Evolutionary conservation across 768 basidiomycete species (phyloP).

Genomic region (Trametes coccinea): DNA sequence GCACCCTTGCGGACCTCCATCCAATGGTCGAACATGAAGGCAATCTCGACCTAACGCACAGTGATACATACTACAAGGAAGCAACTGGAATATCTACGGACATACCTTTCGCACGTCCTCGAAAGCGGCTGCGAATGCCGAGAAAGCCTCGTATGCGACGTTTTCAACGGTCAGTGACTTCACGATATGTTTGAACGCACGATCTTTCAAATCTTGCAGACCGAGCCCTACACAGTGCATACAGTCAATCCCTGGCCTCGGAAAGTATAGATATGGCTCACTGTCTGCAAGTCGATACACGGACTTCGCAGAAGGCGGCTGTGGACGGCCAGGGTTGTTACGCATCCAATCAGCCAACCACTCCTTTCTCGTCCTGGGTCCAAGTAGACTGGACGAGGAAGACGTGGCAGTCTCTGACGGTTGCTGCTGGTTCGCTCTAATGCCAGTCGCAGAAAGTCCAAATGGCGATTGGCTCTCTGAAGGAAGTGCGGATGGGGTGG

Average conservation of each 20-base stretch:
- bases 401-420: slow-evolving; percentile 18
- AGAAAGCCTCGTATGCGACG: slow-evolving; percentile 85
- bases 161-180: slow-evolving; percentile 76
- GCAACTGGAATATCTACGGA: slow-evolving; percentile 2
- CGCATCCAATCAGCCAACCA: slow-evolving; percentile 75
- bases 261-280: slow-evolving; percentile 37
- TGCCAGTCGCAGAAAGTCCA: slow-evolving; percentile 3
- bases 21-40: slow-evolving; percentile 83
- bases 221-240: slow-evolving; percentile 56
- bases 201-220: slow-evolving; percentile 67
- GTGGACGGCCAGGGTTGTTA: slow-evolving; percentile 59
- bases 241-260: not conserved
- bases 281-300: slow-evolving; percentile 83
- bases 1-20: slow-evolving; percentile 74
- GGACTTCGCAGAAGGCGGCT: slow-evolving; percentile 83
- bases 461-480: slow-evolving; percentile 39
- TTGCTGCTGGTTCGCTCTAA: slow-evolving; percentile 21
- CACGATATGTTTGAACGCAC: slow-evolving; percentile 76
- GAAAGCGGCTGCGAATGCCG: slow-evolving; percentile 79
- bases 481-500: slow-evolving; percentile 25
- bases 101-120: slow-evolving; percentile 74
- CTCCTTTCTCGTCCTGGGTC: slow-evolving; percentile 48
- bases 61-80: not conserved
- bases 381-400: slow-evolving; percentile 1
- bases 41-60: slow-evolving; percentile 56